Evolutionary conservation across 768 basidiomycete species (phyloP).

Genomic region (Tulasnella sp.): DNA sequence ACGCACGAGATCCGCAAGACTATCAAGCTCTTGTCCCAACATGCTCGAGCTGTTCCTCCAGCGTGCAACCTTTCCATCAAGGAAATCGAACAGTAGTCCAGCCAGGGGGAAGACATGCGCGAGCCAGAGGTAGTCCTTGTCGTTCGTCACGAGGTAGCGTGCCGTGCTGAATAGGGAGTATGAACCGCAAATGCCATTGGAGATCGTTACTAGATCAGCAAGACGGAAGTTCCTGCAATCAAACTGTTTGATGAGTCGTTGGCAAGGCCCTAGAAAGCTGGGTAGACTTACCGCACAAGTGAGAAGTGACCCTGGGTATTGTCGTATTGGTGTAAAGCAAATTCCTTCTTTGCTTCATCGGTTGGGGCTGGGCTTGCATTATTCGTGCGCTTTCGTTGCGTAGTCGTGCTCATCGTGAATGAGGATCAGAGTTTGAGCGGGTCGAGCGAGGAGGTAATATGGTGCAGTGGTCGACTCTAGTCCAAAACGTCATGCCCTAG

Average conservation of each 20-base stretch:
- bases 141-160: conserved; percentile 72
- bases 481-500: not conserved
- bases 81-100: conserved; percentile 94
- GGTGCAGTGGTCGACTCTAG: not conserved
- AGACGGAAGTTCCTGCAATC: conserved; percentile 83
- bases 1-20: conserved; percentile 86
- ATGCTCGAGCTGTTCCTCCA: conserved; percentile 95
- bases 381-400: conserved; percentile 5
- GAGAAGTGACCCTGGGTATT: conserved; percentile 95
- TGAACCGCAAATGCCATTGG: conserved; percentile 97
- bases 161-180: conserved; percentile 92
- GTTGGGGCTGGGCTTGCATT: not conserved
- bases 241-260: conserved; percentile 23
- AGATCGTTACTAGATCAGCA: conserved; percentile 95
- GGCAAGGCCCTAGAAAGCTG: conserved; percentile 16
- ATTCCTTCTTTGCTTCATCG: conserved; percentile 26
- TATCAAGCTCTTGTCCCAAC: conserved; percentile 96
- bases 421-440: not conserved
- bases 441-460: not conserved
- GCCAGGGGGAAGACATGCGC: conserved; percentile 85
- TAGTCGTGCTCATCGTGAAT: conserved; percentile 12
- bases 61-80: conserved; percentile 95
- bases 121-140: conserved; percentile 71
- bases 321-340: conserved; percentile 70
- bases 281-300: conserved; percentile 73